Evolutionary conservation across 192 early-diverging fungal genomes (phyloP).

Genomic region (Podila epigama): DNA sequence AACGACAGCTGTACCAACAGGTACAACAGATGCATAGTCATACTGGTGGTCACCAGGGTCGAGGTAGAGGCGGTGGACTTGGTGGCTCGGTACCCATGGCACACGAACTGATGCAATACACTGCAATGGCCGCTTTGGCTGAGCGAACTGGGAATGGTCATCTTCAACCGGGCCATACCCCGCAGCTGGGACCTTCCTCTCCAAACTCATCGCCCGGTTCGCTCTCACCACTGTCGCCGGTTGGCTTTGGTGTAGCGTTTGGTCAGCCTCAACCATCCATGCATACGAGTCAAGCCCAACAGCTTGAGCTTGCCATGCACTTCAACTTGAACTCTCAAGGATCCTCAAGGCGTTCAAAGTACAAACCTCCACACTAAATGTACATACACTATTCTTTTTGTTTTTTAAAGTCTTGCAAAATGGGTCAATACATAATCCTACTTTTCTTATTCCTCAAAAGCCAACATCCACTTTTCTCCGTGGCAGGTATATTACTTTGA

Average conservation of each 20-base stretch:
- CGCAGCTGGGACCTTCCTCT: background rate
- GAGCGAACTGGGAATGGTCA: background rate
- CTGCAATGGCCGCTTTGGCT: slow-evolving; percentile 14
- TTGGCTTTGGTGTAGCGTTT: background rate
- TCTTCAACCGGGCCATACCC: too few relatives aligned
- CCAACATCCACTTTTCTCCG: background rate
- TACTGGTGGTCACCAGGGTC: background rate
- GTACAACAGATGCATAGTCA: slow-evolving; percentile 20
- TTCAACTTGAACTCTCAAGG: slow-evolving; percentile 36
- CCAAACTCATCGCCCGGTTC: background rate
- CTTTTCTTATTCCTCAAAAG: background rate
- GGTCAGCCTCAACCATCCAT: slow-evolving; percentile 1
- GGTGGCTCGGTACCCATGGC: slow-evolving; percentile 12
- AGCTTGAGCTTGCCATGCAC: slow-evolving; percentile 23
- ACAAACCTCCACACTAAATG: slow-evolving; percentile 31
- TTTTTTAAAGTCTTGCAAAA: too few relatives aligned
- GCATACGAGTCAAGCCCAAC: background rate
- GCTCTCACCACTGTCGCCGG: background rate
- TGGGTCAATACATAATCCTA: too few relatives aligned
- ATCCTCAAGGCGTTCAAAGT: slow-evolving; percentile 31
- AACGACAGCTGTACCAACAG: slow-evolving; percentile 40
- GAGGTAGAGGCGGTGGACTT: background rate
- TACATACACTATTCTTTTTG: background rate
- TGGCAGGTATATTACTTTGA: background rate
- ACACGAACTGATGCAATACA: slow-evolving; percentile 42